Base-by-base conservation (phyloP, 176 grass and related monocot species). In the Olyra latifolia region DNA sequence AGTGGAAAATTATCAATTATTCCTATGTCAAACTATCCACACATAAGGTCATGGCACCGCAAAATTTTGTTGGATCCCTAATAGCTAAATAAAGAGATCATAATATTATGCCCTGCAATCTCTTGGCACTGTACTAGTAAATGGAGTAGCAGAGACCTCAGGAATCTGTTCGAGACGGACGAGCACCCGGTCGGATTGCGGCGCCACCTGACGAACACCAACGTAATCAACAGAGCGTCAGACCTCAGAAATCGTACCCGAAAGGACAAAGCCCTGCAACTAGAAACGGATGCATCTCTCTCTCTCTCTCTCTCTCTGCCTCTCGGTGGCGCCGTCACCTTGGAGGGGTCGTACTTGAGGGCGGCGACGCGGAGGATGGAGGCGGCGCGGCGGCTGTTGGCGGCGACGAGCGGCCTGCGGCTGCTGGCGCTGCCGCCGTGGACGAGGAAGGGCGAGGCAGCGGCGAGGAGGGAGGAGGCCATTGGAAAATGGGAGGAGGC, bases 91-190 rank as follows among this genome's bases (percentile, higher is more conserved):
- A 22, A 69, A 3, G 69, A n/a, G 6, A 10, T 22, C 13, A 66
- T 6, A 19, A 23, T n/a, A 43, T 10, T 74, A 27, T 5, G 13
- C 35, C n/a, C 32, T 42, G 60, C 22, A 0, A 77, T 63, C 28
- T 23, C 4, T 64, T 45, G 14, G 22, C 46, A 52, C 15, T 45
- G 20, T 25, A 66, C 24, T 23, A 85, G 32, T 35, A 35, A 35
- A 39, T 1, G 17, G 53, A 69, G 41, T 8, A n/a, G 16, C n/a
- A 24, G 16, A 71, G 11, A 98, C 95, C 87, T 98, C 95, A 25
- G 92, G 89, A 16, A 98, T 89, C 84, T 94, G 87, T 71, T 98
- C 74, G 20, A 98, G 90, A 12, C 95, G 92, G 76, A 98, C 86
- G 28, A 98, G 92, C 10, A 98, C 90, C 35, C 95, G 82, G 83